Evolutionary conservation across 164 flowering plant species (phyloP).

Genomic region (Cinnamomum micranthum): DNA sequence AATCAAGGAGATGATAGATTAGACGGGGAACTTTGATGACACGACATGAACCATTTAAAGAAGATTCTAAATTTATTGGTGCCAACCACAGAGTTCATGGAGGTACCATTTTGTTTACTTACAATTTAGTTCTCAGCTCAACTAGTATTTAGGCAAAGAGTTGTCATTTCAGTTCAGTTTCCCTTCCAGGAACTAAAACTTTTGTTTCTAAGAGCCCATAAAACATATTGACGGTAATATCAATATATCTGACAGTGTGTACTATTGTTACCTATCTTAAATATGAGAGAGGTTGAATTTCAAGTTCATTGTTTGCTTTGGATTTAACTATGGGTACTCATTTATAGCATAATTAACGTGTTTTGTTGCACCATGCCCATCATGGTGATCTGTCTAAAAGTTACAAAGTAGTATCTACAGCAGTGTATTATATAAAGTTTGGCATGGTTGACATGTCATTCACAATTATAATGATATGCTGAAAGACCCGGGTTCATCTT

Average conservation of each 20-base stretch:
- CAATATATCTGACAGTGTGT: not conserved
- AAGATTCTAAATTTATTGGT: not conserved
- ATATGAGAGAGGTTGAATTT: not conserved
- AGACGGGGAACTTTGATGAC: constrained; percentile 4
- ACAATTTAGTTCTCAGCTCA: too few species aligned
- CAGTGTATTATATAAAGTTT: too few species aligned
- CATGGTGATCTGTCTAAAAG: too few species aligned
- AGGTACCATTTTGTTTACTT: not conserved
- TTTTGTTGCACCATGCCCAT: too few species aligned
- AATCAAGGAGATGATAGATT: not conserved
- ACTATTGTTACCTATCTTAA: too few species aligned
- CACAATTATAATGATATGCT: too few species aligned
- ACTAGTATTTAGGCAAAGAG: not conserved
- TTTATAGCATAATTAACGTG: not conserved
- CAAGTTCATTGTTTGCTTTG: not conserved
- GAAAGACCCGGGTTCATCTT: too few species aligned
- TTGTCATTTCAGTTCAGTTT: not conserved
- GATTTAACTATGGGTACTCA: not conserved
- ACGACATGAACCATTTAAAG: not conserved
- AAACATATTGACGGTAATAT: not conserved
- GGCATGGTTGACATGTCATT: too few species aligned
- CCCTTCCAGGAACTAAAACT: not conserved
- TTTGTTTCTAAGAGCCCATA: not conserved
- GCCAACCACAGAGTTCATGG: not conserved
- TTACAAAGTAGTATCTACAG: too few species aligned